Evolutionary conservation across 106 monocot species (phyloP).

Genomic region (Dendrobium catenatum): DNA sequence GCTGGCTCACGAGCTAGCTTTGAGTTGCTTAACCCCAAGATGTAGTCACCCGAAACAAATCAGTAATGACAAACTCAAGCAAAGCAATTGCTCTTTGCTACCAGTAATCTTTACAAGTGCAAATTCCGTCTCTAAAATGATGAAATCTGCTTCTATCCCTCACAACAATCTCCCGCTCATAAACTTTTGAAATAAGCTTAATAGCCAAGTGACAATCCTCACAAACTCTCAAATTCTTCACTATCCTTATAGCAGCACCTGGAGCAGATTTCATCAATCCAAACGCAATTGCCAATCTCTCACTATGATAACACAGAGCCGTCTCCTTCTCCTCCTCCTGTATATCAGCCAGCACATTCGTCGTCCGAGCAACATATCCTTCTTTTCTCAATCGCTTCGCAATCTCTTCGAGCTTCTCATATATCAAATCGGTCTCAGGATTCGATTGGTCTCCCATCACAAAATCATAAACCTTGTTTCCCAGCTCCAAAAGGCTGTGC

Average conservation of each 20-base stretch:
- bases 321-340: conserved; percentile 68
- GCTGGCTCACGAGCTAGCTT: no score
- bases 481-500: conserved; percentile 53
- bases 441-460: conserved; percentile 56
- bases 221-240: conserved; percentile 68
- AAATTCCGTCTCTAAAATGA: conserved; percentile 38
- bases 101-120: conserved; percentile 71
- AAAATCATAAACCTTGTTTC: conserved; percentile 38
- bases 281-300: conserved; percentile 59
- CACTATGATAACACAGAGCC: conserved; percentile 51
- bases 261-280: conserved; percentile 36
- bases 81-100: neutral
- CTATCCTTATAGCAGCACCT: conserved; percentile 38
- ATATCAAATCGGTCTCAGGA: conserved; percentile 34
- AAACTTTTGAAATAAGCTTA: conserved; percentile 49
- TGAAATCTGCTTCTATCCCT: conserved; percentile 63
- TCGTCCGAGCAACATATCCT: conserved; percentile 33
- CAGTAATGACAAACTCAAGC: no score
- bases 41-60: no score
- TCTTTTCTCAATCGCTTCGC: conserved; percentile 29
- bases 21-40: no score
- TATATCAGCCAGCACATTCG: conserved; percentile 48
- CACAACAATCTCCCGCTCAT: conserved; percentile 51
- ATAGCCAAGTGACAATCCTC: conserved; percentile 49
- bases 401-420: conserved; percentile 50